Conservation (phyloP, 208 protist species). For the Lotmaria passim region DNA sequence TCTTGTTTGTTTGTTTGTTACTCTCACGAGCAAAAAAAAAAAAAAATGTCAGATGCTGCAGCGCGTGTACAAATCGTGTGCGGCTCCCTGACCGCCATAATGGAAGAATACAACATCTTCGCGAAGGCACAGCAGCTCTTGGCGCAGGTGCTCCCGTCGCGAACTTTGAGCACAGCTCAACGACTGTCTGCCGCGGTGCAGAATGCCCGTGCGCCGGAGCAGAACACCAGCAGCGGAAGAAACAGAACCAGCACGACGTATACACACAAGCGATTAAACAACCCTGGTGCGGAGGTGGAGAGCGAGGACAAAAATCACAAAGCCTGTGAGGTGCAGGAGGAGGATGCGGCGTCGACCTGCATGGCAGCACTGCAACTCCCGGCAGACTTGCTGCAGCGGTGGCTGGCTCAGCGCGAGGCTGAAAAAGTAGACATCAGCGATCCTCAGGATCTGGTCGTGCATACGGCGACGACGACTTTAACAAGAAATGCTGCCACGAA, state of each 20-base stretch:
- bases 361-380: conserved; percentile 16
- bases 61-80: conserved; percentile 22
- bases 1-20: too few relatives aligned
- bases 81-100: conserved; percentile 9
- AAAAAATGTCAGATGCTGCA: background rate
- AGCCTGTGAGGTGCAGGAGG: background rate
- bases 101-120: conserved; percentile 22
- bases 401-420: conserved; percentile 15
- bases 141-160: background rate
- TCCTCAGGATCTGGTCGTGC: too few relatives aligned
- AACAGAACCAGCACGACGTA: too few relatives aligned
- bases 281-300: background rate
- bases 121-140: conserved; percentile 25
- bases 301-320: background rate
- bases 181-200: background rate
- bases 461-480: background rate
- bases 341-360: background rate
- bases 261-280: too few relatives aligned
- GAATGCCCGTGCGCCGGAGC: background rate
- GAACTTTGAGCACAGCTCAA: background rate
- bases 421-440: background rate
- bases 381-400: conserved; percentile 6
- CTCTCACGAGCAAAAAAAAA: background rate
- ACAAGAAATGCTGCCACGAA: too few relatives aligned
- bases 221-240: background rate